Base-by-base conservation (phyloP, 257 asterid genomes). In the Solanum stenotomum region DNA sequence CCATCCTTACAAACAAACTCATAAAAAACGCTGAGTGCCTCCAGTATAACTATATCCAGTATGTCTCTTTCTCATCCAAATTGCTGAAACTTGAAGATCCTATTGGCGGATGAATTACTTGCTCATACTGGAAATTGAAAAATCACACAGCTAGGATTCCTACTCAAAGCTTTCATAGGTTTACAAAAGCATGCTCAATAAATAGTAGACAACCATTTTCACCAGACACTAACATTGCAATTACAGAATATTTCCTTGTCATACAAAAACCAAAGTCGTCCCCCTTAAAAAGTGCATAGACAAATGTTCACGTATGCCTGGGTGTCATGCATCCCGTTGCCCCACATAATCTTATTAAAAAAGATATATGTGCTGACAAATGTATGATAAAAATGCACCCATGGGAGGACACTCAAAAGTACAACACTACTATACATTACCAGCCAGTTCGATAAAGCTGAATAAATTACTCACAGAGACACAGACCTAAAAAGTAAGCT, bases 1-100 rank as follows among this genome's bases (percentile, higher is more conserved):
- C 94, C 98, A 96, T 93, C 90, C 94, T 91, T 79, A 96, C 95
- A 91, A 96, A 96, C 56, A 93, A 93, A 91, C 65, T 97, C 97
- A 72, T 91, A 94, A 86, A 97, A 96, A 76, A 94, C 94, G 29
- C 92, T 87, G 90, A 94, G 68, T 2, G 98, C 96, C 84, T 92
- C 92, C 98, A 97, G n/a, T 59, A 59, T 3, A 95, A 56, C 65
- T 1, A 98, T 93, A 85, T 93, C 92, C 94, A 96, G 72, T 75
- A 93, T 96, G 85, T 89, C 95, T 90, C 98, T 90, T 94, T 95
- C 93, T 91, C 88, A 84, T 94, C 99, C 88, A 94, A 85, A 89
- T 90, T 93, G 92, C 91, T 92, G 79, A 94, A 97, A 38, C 94
- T 91, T 1, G 99, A 96, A 4, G 96, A 93, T 89, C 93, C 97